phyloP scores from a whole-genome alignment of 139 green algal species.

The Coelastrella sp. region DNA sequence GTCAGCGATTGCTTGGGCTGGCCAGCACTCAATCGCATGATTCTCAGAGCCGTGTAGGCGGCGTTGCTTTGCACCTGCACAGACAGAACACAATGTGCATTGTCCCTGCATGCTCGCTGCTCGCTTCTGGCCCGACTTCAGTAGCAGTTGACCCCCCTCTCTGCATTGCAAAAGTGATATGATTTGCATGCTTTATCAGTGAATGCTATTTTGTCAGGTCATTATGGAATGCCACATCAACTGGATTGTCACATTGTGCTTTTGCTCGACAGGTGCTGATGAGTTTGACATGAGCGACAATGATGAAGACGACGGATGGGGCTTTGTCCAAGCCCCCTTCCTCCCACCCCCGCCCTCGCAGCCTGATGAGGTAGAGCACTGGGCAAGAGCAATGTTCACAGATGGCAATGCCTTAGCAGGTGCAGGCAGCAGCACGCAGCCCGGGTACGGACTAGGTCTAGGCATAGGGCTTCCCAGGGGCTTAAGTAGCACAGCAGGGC shows the following conservation, averaged over 20 bases:
- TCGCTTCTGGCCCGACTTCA: too few species aligned
- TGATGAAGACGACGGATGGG: constrained; percentile 67
- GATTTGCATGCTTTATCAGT: too few species aligned
- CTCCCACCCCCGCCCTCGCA: constrained; percentile 63
- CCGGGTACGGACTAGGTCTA: neutral
- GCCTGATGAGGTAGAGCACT: constrained; percentile 78
- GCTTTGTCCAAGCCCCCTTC: constrained; percentile 60
- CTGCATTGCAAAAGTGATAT: too few species aligned
- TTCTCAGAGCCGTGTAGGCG: too few species aligned
- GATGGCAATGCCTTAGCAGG: constrained; percentile 12
- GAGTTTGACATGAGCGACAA: constrained; percentile 38
- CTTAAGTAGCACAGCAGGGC: neutral
- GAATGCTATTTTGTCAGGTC: too few species aligned
- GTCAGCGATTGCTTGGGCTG: neutral
- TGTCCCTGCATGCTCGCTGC: too few species aligned
- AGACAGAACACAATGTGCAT: too few species aligned
- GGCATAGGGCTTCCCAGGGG: constrained; percentile 1
- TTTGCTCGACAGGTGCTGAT: neutral
- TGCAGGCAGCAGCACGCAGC: neutral
- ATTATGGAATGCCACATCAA: too few species aligned
- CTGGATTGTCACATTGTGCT: neutral
- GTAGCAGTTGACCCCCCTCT: too few species aligned
- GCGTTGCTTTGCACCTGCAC: too few species aligned
- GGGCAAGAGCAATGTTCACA: constrained; percentile 64
- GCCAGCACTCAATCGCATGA: neutral